Evolutionary conservation across 2,329 filamentous ascomycete genomes (phyloP).

Genomic region (Fusarium tricinctum): DNA sequence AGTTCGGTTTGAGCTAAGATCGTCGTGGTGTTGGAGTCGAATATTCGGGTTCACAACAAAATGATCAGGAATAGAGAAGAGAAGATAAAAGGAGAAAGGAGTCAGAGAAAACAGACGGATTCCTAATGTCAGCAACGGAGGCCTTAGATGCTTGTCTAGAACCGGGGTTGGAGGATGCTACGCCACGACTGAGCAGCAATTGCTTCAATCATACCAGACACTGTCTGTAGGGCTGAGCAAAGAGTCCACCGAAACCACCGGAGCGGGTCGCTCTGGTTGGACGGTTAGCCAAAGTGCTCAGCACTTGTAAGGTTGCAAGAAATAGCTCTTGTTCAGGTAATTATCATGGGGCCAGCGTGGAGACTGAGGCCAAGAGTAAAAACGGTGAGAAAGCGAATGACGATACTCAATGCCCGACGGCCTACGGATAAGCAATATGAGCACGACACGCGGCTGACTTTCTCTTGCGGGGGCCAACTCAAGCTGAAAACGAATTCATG

Average conservation of each 20-base stretch:
- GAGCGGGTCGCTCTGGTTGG: slow-evolving; percentile 36
- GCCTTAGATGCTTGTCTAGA: slow-evolving; percentile 41
- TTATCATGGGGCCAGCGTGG: slow-evolving; percentile 37
- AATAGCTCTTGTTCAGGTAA: slow-evolving; percentile 37
- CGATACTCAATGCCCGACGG: slow-evolving; percentile 11
- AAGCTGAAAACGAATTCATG: slow-evolving; percentile 33
- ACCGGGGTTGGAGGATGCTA: slow-evolving; percentile 45
- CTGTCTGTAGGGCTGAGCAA: slow-evolving; percentile 47
- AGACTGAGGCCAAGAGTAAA: slow-evolving; percentile 21
- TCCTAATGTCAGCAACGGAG: slow-evolving; percentile 49
- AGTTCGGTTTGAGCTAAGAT: slow-evolving; percentile 22
- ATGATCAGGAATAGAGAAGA: slow-evolving; percentile 10
- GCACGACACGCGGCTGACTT: slow-evolving; percentile 20
- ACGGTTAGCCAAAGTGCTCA: slow-evolving; percentile 22
- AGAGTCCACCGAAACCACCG: slow-evolving; percentile 40
- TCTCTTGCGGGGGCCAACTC: slow-evolving; percentile 16
- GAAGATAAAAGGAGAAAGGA: slow-evolving; percentile 26
- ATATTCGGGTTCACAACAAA: slow-evolving; percentile 11
- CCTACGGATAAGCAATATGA: slow-evolving; percentile 29
- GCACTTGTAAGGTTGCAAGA: slow-evolving; percentile 32
- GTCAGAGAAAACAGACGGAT: slow-evolving; percentile 28
- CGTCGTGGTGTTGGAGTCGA: slow-evolving; percentile 7
- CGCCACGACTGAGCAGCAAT: slow-evolving; percentile 47
- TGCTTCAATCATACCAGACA: slow-evolving; percentile 36
- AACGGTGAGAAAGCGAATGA: slow-evolving; percentile 31